These are phyloP conservation scores for Citrus unshiu DNA, from an alignment of 345 rosid genomes.

Conservation along the genomic window DNA sequence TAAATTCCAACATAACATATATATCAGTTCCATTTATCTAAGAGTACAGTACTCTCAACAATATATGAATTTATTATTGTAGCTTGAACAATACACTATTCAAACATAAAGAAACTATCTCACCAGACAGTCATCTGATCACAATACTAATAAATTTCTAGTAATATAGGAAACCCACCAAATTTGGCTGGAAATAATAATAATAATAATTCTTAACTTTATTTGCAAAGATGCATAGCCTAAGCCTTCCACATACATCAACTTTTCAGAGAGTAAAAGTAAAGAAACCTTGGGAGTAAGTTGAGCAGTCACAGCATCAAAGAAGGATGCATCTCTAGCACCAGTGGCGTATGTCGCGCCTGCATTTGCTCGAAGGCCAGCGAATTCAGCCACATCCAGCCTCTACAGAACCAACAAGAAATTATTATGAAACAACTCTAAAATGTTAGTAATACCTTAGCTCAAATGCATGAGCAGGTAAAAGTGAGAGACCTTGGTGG, in stretches of 20 bases:
- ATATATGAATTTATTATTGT: background rate
- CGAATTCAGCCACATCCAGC: conserved; percentile 68
- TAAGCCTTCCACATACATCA: background rate
- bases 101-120: background rate
- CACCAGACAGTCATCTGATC: background rate
- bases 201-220: too few species aligned
- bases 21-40: background rate
- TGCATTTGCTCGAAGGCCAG: conserved; percentile 62
- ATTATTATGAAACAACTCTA: background rate
- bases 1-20: background rate
- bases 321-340: conserved; percentile 56
- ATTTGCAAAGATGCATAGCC: background rate
- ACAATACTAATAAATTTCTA: background rate
- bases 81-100: background rate
- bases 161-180: background rate
- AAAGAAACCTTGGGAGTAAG: conserved; percentile 58
- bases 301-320: conserved; percentile 70
- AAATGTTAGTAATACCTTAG: background rate
- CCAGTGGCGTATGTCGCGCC: conserved; percentile 34
- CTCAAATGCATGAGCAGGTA: background rate
- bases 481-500: conserved; percentile 49
- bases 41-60: background rate
- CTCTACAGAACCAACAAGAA: conserved; percentile 38
- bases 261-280: background rate
- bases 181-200: too few species aligned